Evolutionary conservation across 257 asterid species (phyloP).

Genomic region (Buddleja alternifolia): DNA sequence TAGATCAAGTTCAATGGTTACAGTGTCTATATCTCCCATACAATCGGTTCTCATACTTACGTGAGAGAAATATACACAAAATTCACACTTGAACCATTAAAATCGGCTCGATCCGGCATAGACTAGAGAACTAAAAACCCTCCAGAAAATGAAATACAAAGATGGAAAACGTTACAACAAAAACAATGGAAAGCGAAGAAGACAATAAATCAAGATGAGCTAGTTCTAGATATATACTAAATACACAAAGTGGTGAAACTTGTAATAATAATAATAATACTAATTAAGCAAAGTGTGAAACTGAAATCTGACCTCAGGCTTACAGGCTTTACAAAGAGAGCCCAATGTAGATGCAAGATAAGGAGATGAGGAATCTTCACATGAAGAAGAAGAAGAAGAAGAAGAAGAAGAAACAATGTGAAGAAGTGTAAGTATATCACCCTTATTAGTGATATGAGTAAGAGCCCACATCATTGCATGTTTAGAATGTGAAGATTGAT

Average conservation of each 20-base stretch:
- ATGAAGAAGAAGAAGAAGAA: conserved; percentile 31
- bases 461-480: conserved; percentile 81
- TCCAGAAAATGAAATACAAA: not conserved
- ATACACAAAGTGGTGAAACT: no score
- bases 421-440: conserved; percentile 60
- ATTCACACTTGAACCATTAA: no score
- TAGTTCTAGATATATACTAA: no score
- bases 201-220: no score
- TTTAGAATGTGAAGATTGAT: conserved; percentile 47
- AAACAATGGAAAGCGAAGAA: not conserved
- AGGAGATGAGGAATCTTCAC: conserved; percentile 23
- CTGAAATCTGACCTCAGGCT: conserved; percentile 48
- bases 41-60: no score
- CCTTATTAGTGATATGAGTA: conserved; percentile 60
- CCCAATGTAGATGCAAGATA: conserved; percentile 56
- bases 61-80: no score
- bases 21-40: no score
- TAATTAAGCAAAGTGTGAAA: not conserved
- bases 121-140: not conserved
- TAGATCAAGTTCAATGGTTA: no score
- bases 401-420: conserved; percentile 46
- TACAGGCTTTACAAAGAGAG: conserved; percentile 66
- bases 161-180: no score
- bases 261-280: not conserved
- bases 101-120: no score